Conservation (phyloP, 2,329 filamentous ascomycete species). For the Ophiostoma novo-ulmi region DNA sequence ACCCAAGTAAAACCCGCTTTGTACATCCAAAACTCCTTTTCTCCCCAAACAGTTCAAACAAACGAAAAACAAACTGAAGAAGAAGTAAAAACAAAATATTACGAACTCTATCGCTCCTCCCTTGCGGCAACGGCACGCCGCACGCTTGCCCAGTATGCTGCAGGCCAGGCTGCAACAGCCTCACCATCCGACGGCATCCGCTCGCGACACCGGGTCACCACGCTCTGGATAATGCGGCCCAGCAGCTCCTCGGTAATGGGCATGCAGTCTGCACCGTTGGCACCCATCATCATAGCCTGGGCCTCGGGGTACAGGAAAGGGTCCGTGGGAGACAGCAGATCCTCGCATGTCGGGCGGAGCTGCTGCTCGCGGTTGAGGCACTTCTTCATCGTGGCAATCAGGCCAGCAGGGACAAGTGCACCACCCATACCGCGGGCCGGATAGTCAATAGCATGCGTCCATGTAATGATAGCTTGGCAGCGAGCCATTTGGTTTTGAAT, state of each 20-base stretch:
- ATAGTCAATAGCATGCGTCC: conserved; percentile 66
- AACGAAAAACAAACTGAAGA: not conserved
- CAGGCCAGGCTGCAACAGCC: conserved; percentile 51
- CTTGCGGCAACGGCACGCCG: conserved; percentile 44
- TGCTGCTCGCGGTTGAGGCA: conserved; percentile 60
- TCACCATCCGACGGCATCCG: conserved; percentile 56
- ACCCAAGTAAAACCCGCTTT: conserved; percentile 4
- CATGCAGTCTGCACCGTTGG: conserved; percentile 41
- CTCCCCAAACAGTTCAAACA: conserved; percentile 4
- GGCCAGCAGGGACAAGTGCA: conserved; percentile 52
- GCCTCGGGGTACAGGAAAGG: conserved; percentile 60
- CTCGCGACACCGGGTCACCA: conserved; percentile 54
- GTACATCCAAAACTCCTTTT: not conserved
- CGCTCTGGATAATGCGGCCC: conserved; percentile 57
- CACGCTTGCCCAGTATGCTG: conserved; percentile 57
- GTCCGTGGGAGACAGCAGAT: conserved; percentile 55
- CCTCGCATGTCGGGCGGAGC: conserved; percentile 58
- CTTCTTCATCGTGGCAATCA: conserved; percentile 57
- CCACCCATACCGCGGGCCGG: conserved; percentile 64
- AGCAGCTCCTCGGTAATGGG: conserved; percentile 60
- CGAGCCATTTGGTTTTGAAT: conserved; percentile 81
- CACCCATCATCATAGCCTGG: conserved; percentile 27
- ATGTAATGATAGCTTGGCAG: conserved; percentile 82
- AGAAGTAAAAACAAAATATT: not conserved
- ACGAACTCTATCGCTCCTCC: conserved; percentile 28